Conservation (phyloP, 192 early-diverging fungal species). For the Podila clonocystis region DNA sequence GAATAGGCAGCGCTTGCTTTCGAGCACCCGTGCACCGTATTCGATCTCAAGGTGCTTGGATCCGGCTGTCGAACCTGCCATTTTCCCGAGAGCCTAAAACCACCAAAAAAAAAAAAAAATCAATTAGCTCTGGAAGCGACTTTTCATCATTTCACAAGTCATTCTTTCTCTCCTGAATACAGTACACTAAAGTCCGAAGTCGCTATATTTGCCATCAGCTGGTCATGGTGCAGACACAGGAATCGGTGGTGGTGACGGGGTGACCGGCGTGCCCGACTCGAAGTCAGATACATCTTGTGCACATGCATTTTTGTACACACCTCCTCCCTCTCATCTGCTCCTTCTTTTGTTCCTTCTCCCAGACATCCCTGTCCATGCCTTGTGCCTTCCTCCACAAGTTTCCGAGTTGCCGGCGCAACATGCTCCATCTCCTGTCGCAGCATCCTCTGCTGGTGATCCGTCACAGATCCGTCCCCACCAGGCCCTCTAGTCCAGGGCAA, state of each 20-base stretch:
- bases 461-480: not conserved
- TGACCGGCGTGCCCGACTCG: not conserved
- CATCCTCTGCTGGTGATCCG: constrained; percentile 16
- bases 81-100: not conserved
- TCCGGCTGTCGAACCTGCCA: constrained; percentile 18
- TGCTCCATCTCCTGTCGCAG: constrained; percentile 10
- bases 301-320: constrained; percentile 6
- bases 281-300: constrained; percentile 19
- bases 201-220: constrained; percentile 35
- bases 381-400: no score
- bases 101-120: no score
- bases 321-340: not conserved
- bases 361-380: not conserved
- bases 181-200: no score
- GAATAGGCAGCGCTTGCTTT: constrained; percentile 38
- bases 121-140: no score
- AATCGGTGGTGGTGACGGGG: constrained; percentile 28
- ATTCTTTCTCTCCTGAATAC: no score
- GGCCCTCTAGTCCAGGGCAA: constrained; percentile 19
- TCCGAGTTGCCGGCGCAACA: not conserved
- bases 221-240: constrained; percentile 42
- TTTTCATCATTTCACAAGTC: no score
- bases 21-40: constrained; percentile 17
- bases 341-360: not conserved
- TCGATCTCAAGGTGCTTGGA: constrained; percentile 24